Percentiles rank a stretch among this genome's conserved stretches.
These are phyloP conservation scores for Nyctanthes arbortristis DNA, from an alignment of 257 asterid species.

Conservation along the genomic window DNA sequence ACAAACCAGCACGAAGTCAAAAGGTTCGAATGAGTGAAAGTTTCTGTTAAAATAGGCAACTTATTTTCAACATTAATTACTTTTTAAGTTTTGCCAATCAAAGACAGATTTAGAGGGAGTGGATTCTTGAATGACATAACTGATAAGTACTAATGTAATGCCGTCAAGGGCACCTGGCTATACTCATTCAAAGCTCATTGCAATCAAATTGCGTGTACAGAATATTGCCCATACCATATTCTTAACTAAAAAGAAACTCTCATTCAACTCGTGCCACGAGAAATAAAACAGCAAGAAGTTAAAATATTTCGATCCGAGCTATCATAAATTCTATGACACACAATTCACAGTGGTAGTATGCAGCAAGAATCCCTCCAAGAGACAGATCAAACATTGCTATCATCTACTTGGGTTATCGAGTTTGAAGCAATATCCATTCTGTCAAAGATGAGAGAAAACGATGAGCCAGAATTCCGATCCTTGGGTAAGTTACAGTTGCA, in stretches of 20 bases:
- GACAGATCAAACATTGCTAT: too few species aligned
- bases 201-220: not conserved
- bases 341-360: not conserved
- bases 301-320: not conserved
- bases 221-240: constrained; percentile 3
- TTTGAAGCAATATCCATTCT: not conserved
- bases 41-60: too few species aligned
- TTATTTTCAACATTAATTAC: too few species aligned
- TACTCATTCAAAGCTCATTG: constrained; percentile 22
- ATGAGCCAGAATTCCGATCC: constrained; percentile 6
- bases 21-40: too few species aligned
- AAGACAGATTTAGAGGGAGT: constrained; percentile 17
- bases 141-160: not conserved
- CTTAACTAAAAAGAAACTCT: not conserved
- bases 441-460: constrained; percentile 28
- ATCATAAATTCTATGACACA: not conserved
- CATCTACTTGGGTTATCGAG: not conserved
- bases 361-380: too few species aligned
- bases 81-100: not conserved
- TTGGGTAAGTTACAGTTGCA: constrained; percentile 15
- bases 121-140: constrained; percentile 1
- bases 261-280: not conserved
- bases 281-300: not conserved
- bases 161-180: constrained; percentile 3
- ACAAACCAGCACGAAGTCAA: too few species aligned